Percentiles rank a stretch among this genome's conserved stretches.
phyloP scores from a whole-genome alignment of 257 asterid species.

The Solanum verrucosum region DNA sequence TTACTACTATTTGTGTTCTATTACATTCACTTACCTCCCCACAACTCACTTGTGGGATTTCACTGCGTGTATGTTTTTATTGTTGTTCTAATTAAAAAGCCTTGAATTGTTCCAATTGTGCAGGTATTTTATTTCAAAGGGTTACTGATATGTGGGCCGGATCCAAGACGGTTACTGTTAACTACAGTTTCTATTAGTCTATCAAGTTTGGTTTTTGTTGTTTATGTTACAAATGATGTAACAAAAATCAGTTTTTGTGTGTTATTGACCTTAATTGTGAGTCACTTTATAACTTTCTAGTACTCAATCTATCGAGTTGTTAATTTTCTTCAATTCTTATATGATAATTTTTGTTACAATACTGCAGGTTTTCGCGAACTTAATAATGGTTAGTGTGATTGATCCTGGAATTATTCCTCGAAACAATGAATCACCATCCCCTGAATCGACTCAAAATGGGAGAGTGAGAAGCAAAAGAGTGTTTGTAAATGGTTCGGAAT shows the following conservation, averaged over 20 bases:
- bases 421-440: not conserved
- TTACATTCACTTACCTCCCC: not conserved
- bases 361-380: constrained; percentile 10
- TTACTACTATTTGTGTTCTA: not conserved
- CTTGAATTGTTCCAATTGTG: not conserved
- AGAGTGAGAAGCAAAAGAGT: not conserved
- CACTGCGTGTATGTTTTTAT: too few species aligned
- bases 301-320: not conserved
- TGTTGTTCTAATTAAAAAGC: too few species aligned
- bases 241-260: not conserved
- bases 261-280: constrained; percentile 4
- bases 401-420: constrained; percentile 11
- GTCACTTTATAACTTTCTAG: not conserved
- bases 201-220: constrained; percentile 11
- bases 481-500: constrained; percentile 11
- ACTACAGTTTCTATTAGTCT: constrained; percentile 4
- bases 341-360: too few species aligned
- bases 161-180: constrained; percentile 14
- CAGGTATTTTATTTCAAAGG: constrained; percentile 14
- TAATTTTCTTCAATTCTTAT: not conserved
- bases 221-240: constrained; percentile 1
- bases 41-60: too few species aligned
- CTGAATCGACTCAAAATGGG: not conserved
- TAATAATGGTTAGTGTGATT: constrained; percentile 6
- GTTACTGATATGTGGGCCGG: constrained; percentile 15